phyloP scores from a whole-genome alignment of 2,329 filamentous ascomycete genomes.

The Magnaporthiopsis rhizophila region DNA sequence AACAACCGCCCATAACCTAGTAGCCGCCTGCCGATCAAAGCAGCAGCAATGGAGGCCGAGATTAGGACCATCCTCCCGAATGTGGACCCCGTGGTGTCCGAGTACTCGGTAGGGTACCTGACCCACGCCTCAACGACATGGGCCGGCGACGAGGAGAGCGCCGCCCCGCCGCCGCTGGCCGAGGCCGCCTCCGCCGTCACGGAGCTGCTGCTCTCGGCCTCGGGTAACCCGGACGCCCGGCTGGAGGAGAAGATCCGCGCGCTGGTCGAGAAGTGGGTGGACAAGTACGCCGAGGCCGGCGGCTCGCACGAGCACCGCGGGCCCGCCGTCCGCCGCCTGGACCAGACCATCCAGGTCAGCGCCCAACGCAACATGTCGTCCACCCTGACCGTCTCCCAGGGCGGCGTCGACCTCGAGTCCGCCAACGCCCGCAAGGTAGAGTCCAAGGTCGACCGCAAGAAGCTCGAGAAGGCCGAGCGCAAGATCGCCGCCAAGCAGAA shows the following conservation, averaged over 20 bases:
- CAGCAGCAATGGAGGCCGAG: slow-evolving; percentile 67
- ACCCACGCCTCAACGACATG: slow-evolving; percentile 85
- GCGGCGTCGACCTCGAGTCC: slow-evolving; percentile 84
- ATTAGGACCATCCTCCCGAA: slow-evolving; percentile 77
- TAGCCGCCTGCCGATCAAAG: background rate
- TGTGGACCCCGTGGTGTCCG: slow-evolving; percentile 80
- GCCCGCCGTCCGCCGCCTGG: slow-evolving; percentile 73
- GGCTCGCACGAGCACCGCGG: slow-evolving; percentile 62
- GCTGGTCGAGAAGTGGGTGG: slow-evolving; percentile 84
- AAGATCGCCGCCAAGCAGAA: slow-evolving; percentile 98
- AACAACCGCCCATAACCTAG: background rate
- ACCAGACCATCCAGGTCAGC: slow-evolving; percentile 91
- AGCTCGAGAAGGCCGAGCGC: slow-evolving; percentile 95
- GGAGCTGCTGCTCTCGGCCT: slow-evolving; percentile 88
- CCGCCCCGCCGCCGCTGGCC: slow-evolving; percentile 64
- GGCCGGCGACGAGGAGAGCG: slow-evolving; percentile 49
- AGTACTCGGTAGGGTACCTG: slow-evolving; percentile 91
- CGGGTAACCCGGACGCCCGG: slow-evolving; percentile 65
- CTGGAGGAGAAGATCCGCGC: slow-evolving; percentile 72
- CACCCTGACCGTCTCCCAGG: slow-evolving; percentile 78
- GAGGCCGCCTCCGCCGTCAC: slow-evolving; percentile 81
- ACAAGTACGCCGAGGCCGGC: slow-evolving; percentile 67
- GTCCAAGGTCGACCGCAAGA: slow-evolving; percentile 96
- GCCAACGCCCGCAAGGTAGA: slow-evolving; percentile 91
- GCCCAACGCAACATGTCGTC: slow-evolving; percentile 94